A percentile compares a stretch with the other conserved stretches of the same genome.
Evolutionary conservation across 139 green algal species (phyloP).

Genomic region (Chlorella sorokiniana): DNA sequence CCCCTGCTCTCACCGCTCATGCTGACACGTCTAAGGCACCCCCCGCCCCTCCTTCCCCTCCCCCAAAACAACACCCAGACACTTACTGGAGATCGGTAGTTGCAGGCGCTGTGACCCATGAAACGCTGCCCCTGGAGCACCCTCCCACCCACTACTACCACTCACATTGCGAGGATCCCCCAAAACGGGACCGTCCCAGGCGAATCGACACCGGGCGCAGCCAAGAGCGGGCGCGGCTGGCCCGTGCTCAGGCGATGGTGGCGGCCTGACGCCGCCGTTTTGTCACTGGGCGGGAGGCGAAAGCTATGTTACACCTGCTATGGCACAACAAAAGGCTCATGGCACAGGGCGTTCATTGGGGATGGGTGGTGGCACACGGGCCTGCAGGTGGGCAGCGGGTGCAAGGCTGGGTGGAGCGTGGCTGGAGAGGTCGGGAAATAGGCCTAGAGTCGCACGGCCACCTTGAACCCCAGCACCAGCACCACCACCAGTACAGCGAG

Average conservation of each 20-base stretch:
- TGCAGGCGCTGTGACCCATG: conserved; percentile 6
- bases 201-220: neutral
- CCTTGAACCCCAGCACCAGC: conserved; percentile 39
- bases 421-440: neutral
- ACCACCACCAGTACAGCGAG: conserved; percentile 69
- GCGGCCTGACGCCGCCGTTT: neutral
- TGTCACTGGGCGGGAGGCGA: too few relatives aligned
- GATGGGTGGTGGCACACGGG: too few relatives aligned
- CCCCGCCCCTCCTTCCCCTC: neutral
- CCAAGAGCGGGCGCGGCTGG: neutral
- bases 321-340: too few relatives aligned
- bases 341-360: too few relatives aligned
- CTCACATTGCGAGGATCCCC: conserved; percentile 21
- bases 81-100: conserved; percentile 75
- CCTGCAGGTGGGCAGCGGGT: too few relatives aligned
- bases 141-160: conserved; percentile 46
- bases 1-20: neutral
- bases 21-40: neutral
- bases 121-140: conserved; percentile 35
- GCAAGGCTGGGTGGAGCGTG: too few relatives aligned
- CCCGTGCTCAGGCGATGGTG: neutral
- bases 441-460: conserved; percentile 34
- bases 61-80: conserved; percentile 35
- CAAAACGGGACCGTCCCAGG: neutral
- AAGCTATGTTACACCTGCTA: too few relatives aligned